Evolutionary conservation across 441 rosid species (phyloP).

Genomic region (Pelargonium cotyledonis): DNA sequence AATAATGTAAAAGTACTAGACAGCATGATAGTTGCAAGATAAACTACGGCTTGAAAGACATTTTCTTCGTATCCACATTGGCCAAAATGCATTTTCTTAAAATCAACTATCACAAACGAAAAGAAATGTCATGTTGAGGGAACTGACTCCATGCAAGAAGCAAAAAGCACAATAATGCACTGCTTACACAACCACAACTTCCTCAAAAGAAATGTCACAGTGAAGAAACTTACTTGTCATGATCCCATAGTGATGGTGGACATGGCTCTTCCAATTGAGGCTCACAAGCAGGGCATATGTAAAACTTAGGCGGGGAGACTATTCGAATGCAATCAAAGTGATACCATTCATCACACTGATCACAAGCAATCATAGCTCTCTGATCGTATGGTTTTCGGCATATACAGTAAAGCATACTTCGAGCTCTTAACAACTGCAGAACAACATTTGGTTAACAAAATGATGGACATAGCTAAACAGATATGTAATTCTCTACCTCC

Average conservation of each 20-base stretch:
- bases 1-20: not conserved
- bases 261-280: constrained; percentile 32
- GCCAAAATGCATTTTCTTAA: too few relatives aligned
- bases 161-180: not conserved
- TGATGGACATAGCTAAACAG: constrained; percentile 5
- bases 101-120: not conserved
- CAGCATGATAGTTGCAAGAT: too few relatives aligned
- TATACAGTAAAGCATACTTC: constrained; percentile 80
- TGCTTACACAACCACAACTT: not conserved
- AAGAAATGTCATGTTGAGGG: too few relatives aligned
- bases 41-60: not conserved
- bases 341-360: constrained; percentile 65
- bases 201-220: not conserved
- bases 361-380: constrained; percentile 57
- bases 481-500: constrained; percentile 38
- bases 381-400: constrained; percentile 68
- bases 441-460: constrained; percentile 16
- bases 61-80: not conserved
- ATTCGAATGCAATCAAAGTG: constrained; percentile 64
- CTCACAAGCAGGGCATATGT: constrained; percentile 72
- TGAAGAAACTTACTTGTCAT: constrained; percentile 35
- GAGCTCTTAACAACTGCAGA: constrained; percentile 58
- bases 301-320: constrained; percentile 34
- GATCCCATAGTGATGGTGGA: constrained; percentile 21
- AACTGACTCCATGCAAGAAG: not conserved